These are phyloP conservation scores for Auricularia heimuer DNA, from an alignment of 768 basidiomycete species.

Conservation along the genomic window DNA sequence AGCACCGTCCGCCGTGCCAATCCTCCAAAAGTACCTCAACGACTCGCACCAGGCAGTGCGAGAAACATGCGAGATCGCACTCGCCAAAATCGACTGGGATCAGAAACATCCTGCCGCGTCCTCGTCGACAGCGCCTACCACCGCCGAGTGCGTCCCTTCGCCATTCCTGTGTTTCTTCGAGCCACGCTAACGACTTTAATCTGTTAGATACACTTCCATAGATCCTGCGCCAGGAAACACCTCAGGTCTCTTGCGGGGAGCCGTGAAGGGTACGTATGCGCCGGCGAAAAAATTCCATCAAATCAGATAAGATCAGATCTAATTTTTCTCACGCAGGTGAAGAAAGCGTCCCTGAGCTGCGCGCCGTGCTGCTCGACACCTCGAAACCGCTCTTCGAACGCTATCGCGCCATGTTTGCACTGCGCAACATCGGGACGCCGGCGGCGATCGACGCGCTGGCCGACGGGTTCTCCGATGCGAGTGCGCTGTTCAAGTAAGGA, in stretches of 20 bases:
- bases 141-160: not conserved
- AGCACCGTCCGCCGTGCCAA: constrained; percentile 46
- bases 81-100: constrained; percentile 93
- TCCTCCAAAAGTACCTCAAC: constrained; percentile 59
- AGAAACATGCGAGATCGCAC: constrained; percentile 96
- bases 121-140: not conserved
- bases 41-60: constrained; percentile 70
- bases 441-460: constrained; percentile 86
- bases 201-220: constrained; percentile 54
- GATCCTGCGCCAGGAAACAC: constrained; percentile 76
- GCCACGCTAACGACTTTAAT: not conserved
- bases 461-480: constrained; percentile 79
- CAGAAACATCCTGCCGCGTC: constrained; percentile 37
- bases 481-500: constrained; percentile 83
- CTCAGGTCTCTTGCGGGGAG: constrained; percentile 47
- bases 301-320: no score
- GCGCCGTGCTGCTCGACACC: constrained; percentile 52
- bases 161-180: not conserved
- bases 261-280: no score
- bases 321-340: constrained; percentile 31
- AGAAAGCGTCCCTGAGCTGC: constrained; percentile 43
- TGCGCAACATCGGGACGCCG: constrained; percentile 83
- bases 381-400: constrained; percentile 74
- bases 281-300: no score
- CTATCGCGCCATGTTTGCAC: constrained; percentile 96